phyloP scores from a whole-genome alignment of 2,329 filamentous ascomycete species.

The Graphiopsis chlorocephala region DNA sequence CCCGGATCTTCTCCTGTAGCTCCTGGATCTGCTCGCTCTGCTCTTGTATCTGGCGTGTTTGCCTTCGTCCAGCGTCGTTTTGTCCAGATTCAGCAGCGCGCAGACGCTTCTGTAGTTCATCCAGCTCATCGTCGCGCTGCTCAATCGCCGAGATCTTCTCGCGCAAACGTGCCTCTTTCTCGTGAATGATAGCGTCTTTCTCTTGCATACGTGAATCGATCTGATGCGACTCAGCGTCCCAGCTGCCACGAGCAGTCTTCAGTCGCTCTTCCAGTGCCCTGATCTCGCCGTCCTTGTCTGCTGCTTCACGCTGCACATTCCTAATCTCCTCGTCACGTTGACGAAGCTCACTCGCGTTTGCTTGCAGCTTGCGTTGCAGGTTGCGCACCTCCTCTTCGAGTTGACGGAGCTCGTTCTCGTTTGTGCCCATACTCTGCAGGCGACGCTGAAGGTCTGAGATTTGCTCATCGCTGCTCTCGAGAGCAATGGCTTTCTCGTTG shows the following conservation, averaged over 20 bases:
- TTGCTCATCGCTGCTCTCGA: slow-evolving; percentile 26
- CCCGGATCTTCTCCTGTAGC: slow-evolving; percentile 49
- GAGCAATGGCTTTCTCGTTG: slow-evolving; percentile 28
- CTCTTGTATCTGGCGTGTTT: slow-evolving; percentile 58
- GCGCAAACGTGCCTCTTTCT: slow-evolving; percentile 71
- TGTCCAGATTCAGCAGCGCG: slow-evolving; percentile 28
- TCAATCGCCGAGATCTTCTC: slow-evolving; percentile 73
- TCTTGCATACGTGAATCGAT: slow-evolving; percentile 37
- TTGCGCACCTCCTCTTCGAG: slow-evolving; percentile 22
- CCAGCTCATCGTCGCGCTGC: slow-evolving; percentile 70
- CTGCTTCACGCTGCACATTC: slow-evolving; percentile 52
- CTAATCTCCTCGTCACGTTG: slow-evolving; percentile 52
- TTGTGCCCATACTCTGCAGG: slow-evolving; percentile 21
- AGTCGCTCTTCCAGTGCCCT: slow-evolving; percentile 36
- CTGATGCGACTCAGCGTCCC: slow-evolving; percentile 38
- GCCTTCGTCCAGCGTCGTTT: slow-evolving; percentile 29
- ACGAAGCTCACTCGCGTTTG: slow-evolving; percentile 27
- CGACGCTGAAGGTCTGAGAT: slow-evolving; percentile 34
- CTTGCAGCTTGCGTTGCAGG: slow-evolving; percentile 25
- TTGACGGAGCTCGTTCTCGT: slow-evolving; percentile 2
- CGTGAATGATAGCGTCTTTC: slow-evolving; percentile 54
- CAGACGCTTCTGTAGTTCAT: slow-evolving; percentile 32
- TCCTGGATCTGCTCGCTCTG: slow-evolving; percentile 46
- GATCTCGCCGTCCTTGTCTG: slow-evolving; percentile 39
- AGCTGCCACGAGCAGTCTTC: slow-evolving; percentile 38